Percentiles rank a stretch among this genome's conserved stretches.
These are phyloP conservation scores for Berkeleyomyces basicola DNA, from an alignment of 2,329 filamentous ascomycete genomes.

Conservation along the genomic window DNA sequence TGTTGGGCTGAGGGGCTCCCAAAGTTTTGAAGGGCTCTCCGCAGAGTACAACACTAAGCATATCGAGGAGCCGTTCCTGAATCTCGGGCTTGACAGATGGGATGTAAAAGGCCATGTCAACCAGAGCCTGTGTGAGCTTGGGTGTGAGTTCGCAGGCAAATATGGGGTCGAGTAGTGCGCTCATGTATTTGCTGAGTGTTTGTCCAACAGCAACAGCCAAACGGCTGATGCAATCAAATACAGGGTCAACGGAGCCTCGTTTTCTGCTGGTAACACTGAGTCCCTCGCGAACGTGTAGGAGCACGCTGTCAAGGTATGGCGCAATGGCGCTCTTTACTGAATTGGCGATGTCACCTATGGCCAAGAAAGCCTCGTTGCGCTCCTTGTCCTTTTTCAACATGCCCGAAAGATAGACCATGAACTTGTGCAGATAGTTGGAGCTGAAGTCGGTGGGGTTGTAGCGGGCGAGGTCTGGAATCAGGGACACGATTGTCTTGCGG, in stretches of 20 bases:
- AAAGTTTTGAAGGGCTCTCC: conserved; percentile 84
- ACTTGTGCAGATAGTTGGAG: conserved; percentile 73
- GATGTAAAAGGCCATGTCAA: conserved; percentile 98
- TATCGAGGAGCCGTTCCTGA: conserved; percentile 82
- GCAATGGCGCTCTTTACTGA: conserved; percentile 90
- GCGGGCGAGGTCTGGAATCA: conserved; percentile 83
- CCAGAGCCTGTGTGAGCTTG: conserved; percentile 83
- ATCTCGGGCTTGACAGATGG: conserved; percentile 85
- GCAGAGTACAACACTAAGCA: conserved; percentile 85
- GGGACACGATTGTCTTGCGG: conserved; percentile 71
- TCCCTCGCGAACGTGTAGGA: conserved; percentile 85
- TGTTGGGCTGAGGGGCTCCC: conserved; percentile 71
- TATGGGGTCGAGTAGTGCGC: conserved; percentile 83
- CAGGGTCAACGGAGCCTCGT: conserved; percentile 52
- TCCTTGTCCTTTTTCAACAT: conserved; percentile 94
- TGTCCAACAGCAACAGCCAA: conserved; percentile 89
- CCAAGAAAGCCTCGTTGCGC: conserved; percentile 82
- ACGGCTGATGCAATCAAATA: conserved; percentile 96
- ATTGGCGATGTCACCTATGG: conserved; percentile 91
- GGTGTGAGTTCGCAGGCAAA: conserved; percentile 92
- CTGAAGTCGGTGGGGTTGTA: conserved; percentile 88
- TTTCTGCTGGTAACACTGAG: conserved; percentile 62
- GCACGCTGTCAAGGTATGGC: conserved; percentile 83
- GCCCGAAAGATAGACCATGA: conserved; percentile 89
- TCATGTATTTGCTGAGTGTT: conserved; percentile 96